Base-by-base conservation (phyloP, 306 rosid species). In the Pueraria montana region DNA sequence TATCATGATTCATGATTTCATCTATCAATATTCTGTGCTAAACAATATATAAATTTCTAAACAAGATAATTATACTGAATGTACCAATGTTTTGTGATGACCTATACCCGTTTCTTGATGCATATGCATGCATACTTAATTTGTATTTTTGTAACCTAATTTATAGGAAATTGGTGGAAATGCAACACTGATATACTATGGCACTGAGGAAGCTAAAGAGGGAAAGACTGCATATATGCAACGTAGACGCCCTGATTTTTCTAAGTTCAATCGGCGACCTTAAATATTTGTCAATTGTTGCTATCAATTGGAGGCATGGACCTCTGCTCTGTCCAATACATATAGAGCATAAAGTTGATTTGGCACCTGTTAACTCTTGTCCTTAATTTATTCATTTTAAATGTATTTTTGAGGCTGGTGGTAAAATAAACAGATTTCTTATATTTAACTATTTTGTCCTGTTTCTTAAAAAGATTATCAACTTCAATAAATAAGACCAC, bases 171-270 rank as follows among this genome's bases (percentile, higher is more conserved):
- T 93, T 76, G 94, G 89, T 21, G 97, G 98, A 26, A 84, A 95
- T 84, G 94, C 97, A 79, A 95, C 97, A 0, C 91, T 91, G 61
- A 21, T 93, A 5, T 95, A 87, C 82, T 95, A 91, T 82, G 95
- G 97, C 23, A 87, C 95, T 4, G 93, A 94, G 72, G 95, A 91
- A 86, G 97, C 91, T 18, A 90, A 85, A 8, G 97, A 91, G 72
- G 98, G 97, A 62, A 93, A 78, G 84, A 83, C 86, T 17, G 94
- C 97, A 27, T 93, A 89, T 78, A 66, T 87, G 86, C 89, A 91
- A 43, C 93, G 79, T 30, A 82, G 95, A 27, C 94, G 88, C 24
- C 96, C 97, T 0, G 94, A 93, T 73, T 95, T 95, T 88, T 86
- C 97, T 0, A 91, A 91, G 89, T 91, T 93, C 53, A 83, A 84